phyloP scores from a whole-genome alignment of 2,329 filamentous ascomycete genomes.

The Aspergillus phoenicis region DNA sequence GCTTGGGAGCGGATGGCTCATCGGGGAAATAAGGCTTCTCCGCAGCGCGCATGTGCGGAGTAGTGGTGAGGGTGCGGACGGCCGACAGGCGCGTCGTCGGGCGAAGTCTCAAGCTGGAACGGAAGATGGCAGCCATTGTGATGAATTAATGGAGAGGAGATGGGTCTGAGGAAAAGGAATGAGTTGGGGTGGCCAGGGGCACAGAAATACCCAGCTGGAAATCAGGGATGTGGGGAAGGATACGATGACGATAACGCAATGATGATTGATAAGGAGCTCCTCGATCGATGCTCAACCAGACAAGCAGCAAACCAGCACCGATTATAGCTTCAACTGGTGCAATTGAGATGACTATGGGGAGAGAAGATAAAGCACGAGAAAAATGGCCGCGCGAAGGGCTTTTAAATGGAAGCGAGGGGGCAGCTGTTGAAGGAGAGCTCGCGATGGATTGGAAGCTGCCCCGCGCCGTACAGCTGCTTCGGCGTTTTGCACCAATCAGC shows the following conservation, averaged over 20 bases:
- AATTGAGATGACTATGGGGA: not conserved
- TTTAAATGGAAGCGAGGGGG: slow-evolving; percentile 13
- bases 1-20: slow-evolving; percentile 59
- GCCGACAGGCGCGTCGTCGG: slow-evolving; percentile 37
- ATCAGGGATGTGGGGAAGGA: not conserved
- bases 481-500: slow-evolving; percentile 18
- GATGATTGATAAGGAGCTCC: slow-evolving; percentile 4
- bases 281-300: not conserved
- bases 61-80: slow-evolving; percentile 40
- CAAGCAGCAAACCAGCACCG: not conserved
- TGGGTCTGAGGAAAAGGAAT: not conserved
- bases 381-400: not conserved
- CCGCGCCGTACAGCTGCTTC: slow-evolving; percentile 6
- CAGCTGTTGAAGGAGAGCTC: slow-evolving; percentile 5
- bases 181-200: not conserved
- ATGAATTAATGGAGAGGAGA: not conserved
- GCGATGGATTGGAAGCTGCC: slow-evolving; percentile 5
- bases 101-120: slow-evolving; percentile 39
- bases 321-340: not conserved
- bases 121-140: slow-evolving; percentile 42
- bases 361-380: not conserved
- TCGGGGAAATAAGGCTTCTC: slow-evolving; percentile 59
- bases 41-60: slow-evolving; percentile 37
- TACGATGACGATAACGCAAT: slow-evolving; percentile 2
- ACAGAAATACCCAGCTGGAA: not conserved